These are phyloP conservation scores for Blastobotrys proliferans DNA, from an alignment of 1,139 yeast species.

Conservation along the genomic window DNA sequence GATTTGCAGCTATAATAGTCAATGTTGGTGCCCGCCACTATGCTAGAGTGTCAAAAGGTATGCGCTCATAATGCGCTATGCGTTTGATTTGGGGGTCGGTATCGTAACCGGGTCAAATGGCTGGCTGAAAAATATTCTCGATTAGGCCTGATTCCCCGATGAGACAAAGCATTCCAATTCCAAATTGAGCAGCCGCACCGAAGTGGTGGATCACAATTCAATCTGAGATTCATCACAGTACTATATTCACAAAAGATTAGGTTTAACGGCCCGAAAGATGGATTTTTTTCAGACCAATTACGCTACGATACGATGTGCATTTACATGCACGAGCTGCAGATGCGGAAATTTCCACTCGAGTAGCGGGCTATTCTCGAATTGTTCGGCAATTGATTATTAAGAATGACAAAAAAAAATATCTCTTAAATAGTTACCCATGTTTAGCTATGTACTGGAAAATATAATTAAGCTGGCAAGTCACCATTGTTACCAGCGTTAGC, in stretches of 20 bases:
- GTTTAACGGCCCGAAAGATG: not conserved
- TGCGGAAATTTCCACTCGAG: not conserved
- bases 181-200: not conserved
- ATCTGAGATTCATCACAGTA: not conserved
- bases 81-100: not conserved
- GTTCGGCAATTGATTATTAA: not conserved
- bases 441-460: not conserved
- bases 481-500: conserved; percentile 6
- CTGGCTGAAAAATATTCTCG: not conserved
- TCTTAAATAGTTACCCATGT: not conserved
- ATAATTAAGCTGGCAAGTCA: conserved; percentile 7
- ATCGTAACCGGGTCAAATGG: not conserved
- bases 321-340: not conserved
- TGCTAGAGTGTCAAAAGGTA: too few relatives aligned
- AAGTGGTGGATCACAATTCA: not conserved
- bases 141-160: not conserved
- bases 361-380: not conserved
- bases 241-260: not conserved
- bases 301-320: not conserved
- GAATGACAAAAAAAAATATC: not conserved
- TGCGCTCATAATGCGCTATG: not conserved
- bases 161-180: not conserved
- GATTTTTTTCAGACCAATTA: not conserved
- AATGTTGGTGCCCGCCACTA: too few relatives aligned
- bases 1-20: too few relatives aligned